Evolutionary conservation across 345 rosid genomes (phyloP), one percentile per base, ranked within the genome.

Genomic region (Syzygium jambos): DNA sequence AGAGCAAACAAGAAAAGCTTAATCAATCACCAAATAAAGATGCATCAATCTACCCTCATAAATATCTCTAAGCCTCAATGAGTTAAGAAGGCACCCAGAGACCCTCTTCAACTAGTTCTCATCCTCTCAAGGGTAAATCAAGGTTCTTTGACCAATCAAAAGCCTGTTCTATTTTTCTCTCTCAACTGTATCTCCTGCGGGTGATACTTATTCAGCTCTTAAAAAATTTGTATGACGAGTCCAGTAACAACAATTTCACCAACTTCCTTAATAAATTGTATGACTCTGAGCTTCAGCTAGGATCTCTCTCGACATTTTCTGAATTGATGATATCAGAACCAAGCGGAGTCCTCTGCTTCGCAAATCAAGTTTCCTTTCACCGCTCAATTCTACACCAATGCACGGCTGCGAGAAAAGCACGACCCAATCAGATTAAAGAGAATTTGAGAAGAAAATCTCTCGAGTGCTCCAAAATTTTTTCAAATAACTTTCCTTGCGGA

Each of bases 291-390:
- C 46, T 56, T 86, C 80, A 16, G 63, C 29, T 5, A 3, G 78
- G 82, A 83, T 88, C 86, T 90, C 91, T 65, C 77, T 88, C 11
- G 89, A 80, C 86, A 86, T 89, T 57, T 82, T 88, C 84, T 91
- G 89, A 56, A 89, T 57, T 4, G 87, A 65, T 85, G 95, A 90
- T 43, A 89, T 53, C 11, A 95, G 94, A 88, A 93, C 91, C 91
- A 94, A 91, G 88, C 97, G 94, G 38, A 95, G 90, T 10, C 95
- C 97, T 90, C 91, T 88, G 87, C 91, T 91, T 87, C 89, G 87
- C 34, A 93, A 89, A 87, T 91, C 93, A 52, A 43, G 22, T 63
- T 86, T 38, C 57, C 88, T 55, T 43, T 30, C 90, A 85, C 86
- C 88, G 11, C 17, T 68, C 84, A 89, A 92, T 95, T 92, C 61